Percentiles rank a stretch among this genome's conserved stretches.
phyloP scores from a whole-genome alignment of 225 moss, liverwort and hornwort species.

The Anthoceros angustus region DNA sequence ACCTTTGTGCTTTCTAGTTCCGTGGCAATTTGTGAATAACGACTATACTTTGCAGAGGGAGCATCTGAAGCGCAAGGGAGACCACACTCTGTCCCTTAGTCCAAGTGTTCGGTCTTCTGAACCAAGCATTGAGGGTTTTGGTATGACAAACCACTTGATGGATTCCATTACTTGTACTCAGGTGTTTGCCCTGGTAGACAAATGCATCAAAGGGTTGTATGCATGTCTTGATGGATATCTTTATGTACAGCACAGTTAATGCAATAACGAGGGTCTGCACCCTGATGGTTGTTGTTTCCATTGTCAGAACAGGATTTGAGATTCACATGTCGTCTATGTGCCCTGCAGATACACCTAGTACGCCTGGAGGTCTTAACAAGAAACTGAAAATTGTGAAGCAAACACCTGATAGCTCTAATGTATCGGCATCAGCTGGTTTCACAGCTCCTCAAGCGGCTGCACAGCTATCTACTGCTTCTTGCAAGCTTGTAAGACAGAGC shows the following conservation, averaged over 20 bases:
- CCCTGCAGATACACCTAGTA: slow-evolving; percentile 38
- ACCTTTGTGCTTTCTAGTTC: not conserved
- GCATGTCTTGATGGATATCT: too few relatives aligned
- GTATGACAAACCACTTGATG: not conserved
- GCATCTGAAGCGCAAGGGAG: slow-evolving; percentile 68
- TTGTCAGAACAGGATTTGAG: slow-evolving; percentile 7
- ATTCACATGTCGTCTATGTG: slow-evolving; percentile 20
- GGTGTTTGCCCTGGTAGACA: too few relatives aligned
- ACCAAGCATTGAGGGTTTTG: slow-evolving; percentile 20
- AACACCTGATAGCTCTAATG: slow-evolving; percentile 38
- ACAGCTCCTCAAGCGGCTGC: slow-evolving; percentile 24
- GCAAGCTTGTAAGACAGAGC: slow-evolving; percentile 51
- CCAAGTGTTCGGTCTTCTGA: slow-evolving; percentile 20
- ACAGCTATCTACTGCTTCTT: slow-evolving; percentile 18
- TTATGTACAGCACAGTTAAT: too few relatives aligned
- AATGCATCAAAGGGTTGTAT: too few relatives aligned
- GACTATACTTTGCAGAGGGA: not conserved
- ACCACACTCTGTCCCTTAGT: slow-evolving; percentile 30
- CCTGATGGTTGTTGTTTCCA: not conserved
- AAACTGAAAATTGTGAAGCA: slow-evolving; percentile 49
- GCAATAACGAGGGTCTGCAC: too few relatives aligned
- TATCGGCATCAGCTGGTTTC: slow-evolving; percentile 16
- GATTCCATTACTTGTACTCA: too few relatives aligned
- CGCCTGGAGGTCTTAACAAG: slow-evolving; percentile 44
- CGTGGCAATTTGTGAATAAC: not conserved